Percentiles rank a stretch among this genome's conserved stretches.
phyloP scores from a whole-genome alignment of 2,329 filamentous ascomycete genomes.

The Cyclaneusma minus region DNA sequence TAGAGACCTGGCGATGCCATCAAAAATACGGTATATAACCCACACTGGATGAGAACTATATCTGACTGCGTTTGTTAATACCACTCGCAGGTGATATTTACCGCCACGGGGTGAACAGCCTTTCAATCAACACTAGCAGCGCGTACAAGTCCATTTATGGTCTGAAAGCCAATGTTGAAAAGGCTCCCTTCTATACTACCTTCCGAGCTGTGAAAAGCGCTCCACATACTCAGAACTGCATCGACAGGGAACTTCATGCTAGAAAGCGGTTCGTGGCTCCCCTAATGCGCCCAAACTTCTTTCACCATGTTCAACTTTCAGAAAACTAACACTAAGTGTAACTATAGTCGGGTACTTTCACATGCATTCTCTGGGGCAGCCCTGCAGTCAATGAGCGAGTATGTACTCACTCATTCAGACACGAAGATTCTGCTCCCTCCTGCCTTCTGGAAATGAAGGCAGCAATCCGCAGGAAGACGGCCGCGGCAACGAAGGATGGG shows the following conservation, averaged over 20 bases:
- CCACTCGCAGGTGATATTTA: constrained; percentile 40
- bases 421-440: no score
- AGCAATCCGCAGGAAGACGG: no score
- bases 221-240: constrained; percentile 58
- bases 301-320: constrained; percentile 49
- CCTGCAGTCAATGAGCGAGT: no score
- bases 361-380: constrained; percentile 43
- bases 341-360: constrained; percentile 37
- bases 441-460: constrained; percentile 55
- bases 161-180: constrained; percentile 45
- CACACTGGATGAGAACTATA: constrained; percentile 1
- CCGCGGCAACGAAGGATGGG: constrained; percentile 38
- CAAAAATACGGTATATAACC: constrained; percentile 44
- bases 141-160: constrained; percentile 54
- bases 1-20: constrained; percentile 57
- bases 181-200: constrained; percentile 58
- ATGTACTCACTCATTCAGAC: no score
- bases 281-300: constrained; percentile 57
- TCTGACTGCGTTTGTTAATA: no score
- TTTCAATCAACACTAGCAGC: constrained; percentile 61
- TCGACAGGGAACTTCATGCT: constrained; percentile 52
- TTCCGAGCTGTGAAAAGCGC: constrained; percentile 50
- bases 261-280: no score
- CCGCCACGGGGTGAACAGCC: constrained; percentile 63
- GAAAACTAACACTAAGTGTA: constrained; percentile 54